Evolutionary conservation across 345 rosid genomes (phyloP).

Genomic region (Dipteronia sinensis): DNA sequence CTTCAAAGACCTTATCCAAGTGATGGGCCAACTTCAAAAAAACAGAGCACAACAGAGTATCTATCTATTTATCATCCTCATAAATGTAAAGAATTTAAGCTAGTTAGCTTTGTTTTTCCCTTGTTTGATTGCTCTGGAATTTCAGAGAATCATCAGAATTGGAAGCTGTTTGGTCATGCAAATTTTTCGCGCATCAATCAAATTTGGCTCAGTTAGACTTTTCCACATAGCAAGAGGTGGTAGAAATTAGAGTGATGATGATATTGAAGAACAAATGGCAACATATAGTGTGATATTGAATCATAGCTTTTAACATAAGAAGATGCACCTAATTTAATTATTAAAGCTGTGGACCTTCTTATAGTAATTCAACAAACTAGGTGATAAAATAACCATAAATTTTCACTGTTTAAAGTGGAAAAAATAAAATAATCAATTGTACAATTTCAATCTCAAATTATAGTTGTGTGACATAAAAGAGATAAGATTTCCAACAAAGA

Average conservation of each 20-base stretch:
- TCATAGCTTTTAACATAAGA: background rate
- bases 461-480: slow-evolving; percentile 2
- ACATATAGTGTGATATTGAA: background rate
- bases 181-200: background rate
- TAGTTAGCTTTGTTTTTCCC: background rate
- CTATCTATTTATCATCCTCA: background rate
- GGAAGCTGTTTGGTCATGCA: background rate
- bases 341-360: background rate
- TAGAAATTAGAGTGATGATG: background rate
- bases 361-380: too few species aligned
- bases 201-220: background rate
- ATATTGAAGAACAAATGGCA: background rate
- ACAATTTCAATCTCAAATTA: slow-evolving; percentile 4
- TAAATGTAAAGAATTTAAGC: background rate
- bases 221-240: background rate
- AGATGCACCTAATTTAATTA: slow-evolving; percentile 10
- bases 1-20: background rate
- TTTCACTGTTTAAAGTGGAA: background rate
- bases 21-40: background rate
- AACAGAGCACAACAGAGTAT: too few species aligned
- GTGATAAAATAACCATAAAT: too few species aligned
- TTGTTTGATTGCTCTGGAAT: background rate
- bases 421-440: background rate
- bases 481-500: slow-evolving; percentile 7
- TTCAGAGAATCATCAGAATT: background rate